Conservation (phyloP, 345 rosid genomes). For the Reutealis trisperma region DNA sequence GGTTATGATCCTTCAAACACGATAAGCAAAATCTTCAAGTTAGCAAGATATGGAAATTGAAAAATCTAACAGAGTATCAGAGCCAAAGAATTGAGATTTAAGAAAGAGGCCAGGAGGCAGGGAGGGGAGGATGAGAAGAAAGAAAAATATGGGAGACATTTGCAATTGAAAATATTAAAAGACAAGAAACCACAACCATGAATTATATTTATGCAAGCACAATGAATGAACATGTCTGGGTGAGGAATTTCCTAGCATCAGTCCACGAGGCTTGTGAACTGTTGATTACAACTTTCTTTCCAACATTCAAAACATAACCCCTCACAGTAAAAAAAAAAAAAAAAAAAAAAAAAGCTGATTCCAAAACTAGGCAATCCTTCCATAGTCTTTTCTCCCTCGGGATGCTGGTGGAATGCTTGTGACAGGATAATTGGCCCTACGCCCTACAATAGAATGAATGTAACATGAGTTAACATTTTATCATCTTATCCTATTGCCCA, state of each 20-base stretch:
- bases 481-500: constrained; percentile 13
- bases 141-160: constrained; percentile 5
- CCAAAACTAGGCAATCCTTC: constrained; percentile 68
- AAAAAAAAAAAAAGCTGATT: constrained; percentile 37
- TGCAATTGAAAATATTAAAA: constrained; percentile 22
- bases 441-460: constrained; percentile 56
- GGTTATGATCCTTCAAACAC: constrained; percentile 15
- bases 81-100: constrained; percentile 10
- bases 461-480: constrained; percentile 20
- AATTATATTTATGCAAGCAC: constrained; percentile 52
- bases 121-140: background rate
- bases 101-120: background rate
- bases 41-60: background rate
- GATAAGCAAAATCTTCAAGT: background rate
- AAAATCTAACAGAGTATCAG: background rate
- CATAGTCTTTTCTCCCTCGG: constrained; percentile 86
- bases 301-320: constrained; percentile 52
- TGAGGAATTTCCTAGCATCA: constrained; percentile 45
- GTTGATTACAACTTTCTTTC: constrained; percentile 50
- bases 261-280: constrained; percentile 74
- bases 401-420: constrained; percentile 75
- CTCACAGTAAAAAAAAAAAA: constrained; percentile 40
- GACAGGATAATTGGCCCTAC: constrained; percentile 69
- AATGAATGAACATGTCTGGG: constrained; percentile 45
- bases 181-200: constrained; percentile 36